Percentiles rank a stretch among this genome's conserved stretches.
Evolutionary conservation across 495 filamentous ascomycete species (phyloP).

Genomic region (Annulohypoxylon moriforme): DNA sequence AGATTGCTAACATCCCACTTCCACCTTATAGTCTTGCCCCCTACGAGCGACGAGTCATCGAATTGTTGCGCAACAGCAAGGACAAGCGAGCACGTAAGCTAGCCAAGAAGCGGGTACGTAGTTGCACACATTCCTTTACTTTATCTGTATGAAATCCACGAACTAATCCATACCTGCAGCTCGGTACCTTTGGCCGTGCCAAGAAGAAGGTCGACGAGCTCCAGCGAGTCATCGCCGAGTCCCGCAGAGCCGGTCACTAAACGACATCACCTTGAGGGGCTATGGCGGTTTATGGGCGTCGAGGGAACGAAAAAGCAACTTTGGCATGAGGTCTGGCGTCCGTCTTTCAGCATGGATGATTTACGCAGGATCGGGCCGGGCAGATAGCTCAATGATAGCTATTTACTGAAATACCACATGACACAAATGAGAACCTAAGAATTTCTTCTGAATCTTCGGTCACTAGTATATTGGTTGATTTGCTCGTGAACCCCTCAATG

Average conservation of each 20-base stretch:
- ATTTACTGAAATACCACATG: slow-evolving; percentile 28
- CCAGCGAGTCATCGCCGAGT: slow-evolving; percentile 95
- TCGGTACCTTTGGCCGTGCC: slow-evolving; percentile 96
- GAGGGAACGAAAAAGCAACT: slow-evolving; percentile 21
- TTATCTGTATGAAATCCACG: slow-evolving; percentile 7
- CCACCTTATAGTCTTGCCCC: slow-evolving; percentile 79
- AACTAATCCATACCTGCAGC: slow-evolving; percentile 58
- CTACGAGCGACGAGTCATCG: slow-evolving; percentile 98
- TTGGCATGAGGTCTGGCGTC: slow-evolving; percentile 44
- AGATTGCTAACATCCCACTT: slow-evolving; percentile 33
- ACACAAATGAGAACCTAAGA: slow-evolving; percentile 26
- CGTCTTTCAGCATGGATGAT: slow-evolving; percentile 46
- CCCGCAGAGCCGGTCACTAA: slow-evolving; percentile 84
- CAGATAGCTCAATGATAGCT: slow-evolving; percentile 40
- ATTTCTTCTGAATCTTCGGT: slow-evolving; percentile 6
- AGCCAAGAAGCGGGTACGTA: slow-evolving; percentile 94
- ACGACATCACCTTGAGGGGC: slow-evolving; percentile 52
- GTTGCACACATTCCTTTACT: not conserved
- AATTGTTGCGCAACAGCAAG: slow-evolving; percentile 97
- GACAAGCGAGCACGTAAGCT: slow-evolving; percentile 99
- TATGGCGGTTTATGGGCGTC: slow-evolving; percentile 46
- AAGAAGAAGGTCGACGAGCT: slow-evolving; percentile 99
- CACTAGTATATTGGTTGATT: not conserved
- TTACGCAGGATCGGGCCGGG: slow-evolving; percentile 37
- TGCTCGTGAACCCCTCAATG: not conserved